Conservation (phyloP, 495 filamentous ascomycete genomes). For the Jackrogersella minutella region DNA sequence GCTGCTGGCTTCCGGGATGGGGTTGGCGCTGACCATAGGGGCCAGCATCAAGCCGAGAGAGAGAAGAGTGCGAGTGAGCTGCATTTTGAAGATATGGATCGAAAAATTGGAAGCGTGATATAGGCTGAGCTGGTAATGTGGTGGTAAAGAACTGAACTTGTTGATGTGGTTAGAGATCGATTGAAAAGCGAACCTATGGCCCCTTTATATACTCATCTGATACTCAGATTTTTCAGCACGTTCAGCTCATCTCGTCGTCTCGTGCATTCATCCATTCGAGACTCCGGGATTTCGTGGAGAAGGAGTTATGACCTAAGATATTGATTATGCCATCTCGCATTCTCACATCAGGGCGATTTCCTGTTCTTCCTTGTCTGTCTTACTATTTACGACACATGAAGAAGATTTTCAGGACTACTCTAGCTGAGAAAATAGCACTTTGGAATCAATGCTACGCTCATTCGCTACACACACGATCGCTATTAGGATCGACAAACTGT, state of each 20-base stretch:
- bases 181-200: background rate
- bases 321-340: background rate
- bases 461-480: background rate
- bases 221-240: background rate
- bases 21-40: constrained; percentile 4
- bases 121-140: background rate
- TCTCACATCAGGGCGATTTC: background rate
- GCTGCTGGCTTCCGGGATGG: background rate
- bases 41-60: constrained; percentile 9
- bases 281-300: background rate
- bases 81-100: background rate
- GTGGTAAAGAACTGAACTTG: background rate
- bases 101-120: background rate
- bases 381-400: background rate
- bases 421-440: no score
- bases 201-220: background rate
- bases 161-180: background rate
- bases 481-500: background rate
- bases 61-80: constrained; percentile 7
- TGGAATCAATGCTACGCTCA: no score
- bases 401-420: background rate
- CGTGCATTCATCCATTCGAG: background rate
- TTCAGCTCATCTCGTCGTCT: background rate
- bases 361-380: background rate
- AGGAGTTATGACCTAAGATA: background rate